These are phyloP conservation scores for Gracilaria domingensis DNA, from an alignment of 23 red algal species.

Conservation along the genomic window DNA sequence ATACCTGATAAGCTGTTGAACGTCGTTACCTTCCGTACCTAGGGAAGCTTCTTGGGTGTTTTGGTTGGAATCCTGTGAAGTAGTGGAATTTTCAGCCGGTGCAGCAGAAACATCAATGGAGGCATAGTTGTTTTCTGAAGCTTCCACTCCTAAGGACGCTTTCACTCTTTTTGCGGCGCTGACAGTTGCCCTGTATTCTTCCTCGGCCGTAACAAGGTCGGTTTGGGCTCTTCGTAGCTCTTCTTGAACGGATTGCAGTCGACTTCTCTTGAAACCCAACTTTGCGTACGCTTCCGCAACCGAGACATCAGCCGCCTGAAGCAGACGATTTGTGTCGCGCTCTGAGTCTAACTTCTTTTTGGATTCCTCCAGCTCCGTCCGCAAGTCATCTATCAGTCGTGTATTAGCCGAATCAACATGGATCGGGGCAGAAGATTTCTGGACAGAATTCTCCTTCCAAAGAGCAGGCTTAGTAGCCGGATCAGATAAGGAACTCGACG, in stretches of 20 bases:
- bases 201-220: constrained; percentile 34
- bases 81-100: not conserved
- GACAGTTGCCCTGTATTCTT: constrained; percentile 35
- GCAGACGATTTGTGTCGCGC: constrained; percentile 26
- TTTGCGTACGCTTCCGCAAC: constrained; percentile 51
- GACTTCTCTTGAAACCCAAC: constrained; percentile 42
- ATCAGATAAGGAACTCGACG: not conserved
- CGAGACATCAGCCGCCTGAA: constrained; percentile 49
- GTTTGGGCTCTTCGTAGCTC: constrained; percentile 45
- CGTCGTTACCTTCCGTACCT: not conserved
- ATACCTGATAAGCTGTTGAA: not conserved
- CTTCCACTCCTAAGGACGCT: constrained; percentile 27
- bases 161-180: constrained; percentile 39
- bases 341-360: constrained; percentile 41
- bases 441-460: constrained; percentile 27
- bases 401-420: constrained; percentile 19
- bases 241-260: constrained; percentile 15
- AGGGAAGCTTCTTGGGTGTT: constrained; percentile 5
- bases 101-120: not conserved
- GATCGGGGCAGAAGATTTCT: not conserved
- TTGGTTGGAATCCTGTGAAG: constrained; percentile 12
- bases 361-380: constrained; percentile 39
- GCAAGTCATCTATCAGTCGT: constrained; percentile 44
- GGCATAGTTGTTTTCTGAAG: constrained; percentile 1
- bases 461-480: not conserved